These are phyloP conservation scores for Maudiozyma turicensis DNA, from an alignment of 805 yeast genomes.

Conservation along the genomic window DNA sequence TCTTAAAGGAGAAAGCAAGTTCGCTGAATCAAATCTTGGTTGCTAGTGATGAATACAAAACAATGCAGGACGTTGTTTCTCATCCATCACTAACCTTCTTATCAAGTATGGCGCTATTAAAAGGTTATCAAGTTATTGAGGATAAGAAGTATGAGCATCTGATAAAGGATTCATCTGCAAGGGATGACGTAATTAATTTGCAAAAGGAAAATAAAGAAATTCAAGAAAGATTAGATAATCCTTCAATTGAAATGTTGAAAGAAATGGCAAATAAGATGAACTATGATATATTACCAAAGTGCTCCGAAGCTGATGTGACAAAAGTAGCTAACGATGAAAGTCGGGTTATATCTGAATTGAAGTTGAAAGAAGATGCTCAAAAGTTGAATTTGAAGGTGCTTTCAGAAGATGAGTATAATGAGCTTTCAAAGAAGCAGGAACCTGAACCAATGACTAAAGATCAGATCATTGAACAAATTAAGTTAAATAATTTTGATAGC, in stretches of 20 bases:
- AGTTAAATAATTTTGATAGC: constrained; percentile 4
- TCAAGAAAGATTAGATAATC: neutral
- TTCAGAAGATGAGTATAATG: constrained; percentile 28
- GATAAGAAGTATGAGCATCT: neutral
- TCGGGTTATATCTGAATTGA: neutral
- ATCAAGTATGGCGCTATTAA: constrained; percentile 18
- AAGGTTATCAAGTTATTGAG: constrained; percentile 18
- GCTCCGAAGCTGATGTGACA: neutral
- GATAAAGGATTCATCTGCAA: neutral
- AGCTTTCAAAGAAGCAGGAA: constrained; percentile 21
- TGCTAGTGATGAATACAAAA: neutral
- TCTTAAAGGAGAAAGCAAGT: constrained; percentile 6
- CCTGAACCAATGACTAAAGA: constrained; percentile 21
- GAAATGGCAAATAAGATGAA: constrained; percentile 1
- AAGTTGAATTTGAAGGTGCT: constrained; percentile 15
- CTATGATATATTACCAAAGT: neutral
- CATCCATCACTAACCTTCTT: constrained; percentile 20
- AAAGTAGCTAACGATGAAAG: neutral
- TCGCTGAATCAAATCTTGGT: neutral
- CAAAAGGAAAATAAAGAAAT: neutral
- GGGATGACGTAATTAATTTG: neutral
- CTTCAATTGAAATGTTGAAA: constrained; percentile 14
- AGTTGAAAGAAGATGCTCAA: constrained; percentile 5
- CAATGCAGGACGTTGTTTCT: neutral
- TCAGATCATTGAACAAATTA: constrained; percentile 23